Evolutionary conservation across 495 filamentous ascomycete species (phyloP), one percentile per base, ranked within the genome.

Genomic region (Penicillium longicatenatum): DNA sequence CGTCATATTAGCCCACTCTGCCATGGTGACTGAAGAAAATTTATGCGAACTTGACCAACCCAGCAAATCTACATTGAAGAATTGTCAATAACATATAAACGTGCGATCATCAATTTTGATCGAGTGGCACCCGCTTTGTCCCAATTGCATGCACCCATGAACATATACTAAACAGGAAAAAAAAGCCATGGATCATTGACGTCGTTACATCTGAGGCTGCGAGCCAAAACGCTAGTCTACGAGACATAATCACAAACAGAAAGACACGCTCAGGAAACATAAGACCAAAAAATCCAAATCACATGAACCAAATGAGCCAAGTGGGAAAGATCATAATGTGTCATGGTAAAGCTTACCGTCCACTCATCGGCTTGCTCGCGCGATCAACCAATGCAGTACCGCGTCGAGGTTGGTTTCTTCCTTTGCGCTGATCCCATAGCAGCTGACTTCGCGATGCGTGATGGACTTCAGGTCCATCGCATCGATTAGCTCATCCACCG

Each of bases 371-470:
- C 84, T 90, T 56, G 93, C 85, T 55, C 89, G 87, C 50, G 91
- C 93, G 74, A 98, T 92, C 70, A 98, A 77, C 93, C 95, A 98
- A 68, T 97, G 90, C 67, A 98, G 74, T 37, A 98, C 94, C 6
- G 93, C 94, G 72, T 98, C 94, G 61, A 98, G 84, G 74, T 98
- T 98, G 31, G 93, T 97, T 76, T 98, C 94, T 70, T 98, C 93
- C 70, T 97, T 97, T 37, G 93, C 94, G 66, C 92, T 96, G 75
- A 98, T 98, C 52, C 94, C 93, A 73, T 98, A 98, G 78, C 94
- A 98, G 81, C 91, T 96, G 63, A 98, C 93, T 73, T 98, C 94
- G 30, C 94, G 90, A 66, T 90, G 88, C 41, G 88, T 89, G 68
- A 98, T 89, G 51, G 86, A 84, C 74, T 93, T 94, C 30, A 98